Evolutionary conservation across 371 early-diverging fungal species (phyloP).

Genomic region (Rhizomucor miehei): DNA sequence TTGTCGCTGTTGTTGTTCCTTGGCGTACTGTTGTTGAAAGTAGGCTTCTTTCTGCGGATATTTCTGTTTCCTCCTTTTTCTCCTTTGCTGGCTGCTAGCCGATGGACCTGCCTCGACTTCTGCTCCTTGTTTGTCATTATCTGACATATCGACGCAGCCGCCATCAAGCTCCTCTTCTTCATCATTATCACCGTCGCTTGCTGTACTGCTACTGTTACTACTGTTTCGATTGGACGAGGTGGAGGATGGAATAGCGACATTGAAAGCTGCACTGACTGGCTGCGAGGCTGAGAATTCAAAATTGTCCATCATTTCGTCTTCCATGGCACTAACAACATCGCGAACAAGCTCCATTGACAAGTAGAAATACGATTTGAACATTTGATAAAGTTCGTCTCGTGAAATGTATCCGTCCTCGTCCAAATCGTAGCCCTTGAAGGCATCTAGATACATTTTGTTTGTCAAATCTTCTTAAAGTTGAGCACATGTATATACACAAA

Average conservation of each 20-base stretch:
- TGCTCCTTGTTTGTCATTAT: not conserved
- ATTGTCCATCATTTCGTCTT: conserved; percentile 84
- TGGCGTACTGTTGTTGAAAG: conserved; percentile 27
- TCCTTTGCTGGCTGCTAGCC: conserved; percentile 5
- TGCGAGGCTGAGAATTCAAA: conserved; percentile 88
- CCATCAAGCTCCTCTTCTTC: conserved; percentile 11
- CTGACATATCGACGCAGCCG: no score
- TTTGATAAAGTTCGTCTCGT: conserved; percentile 79
- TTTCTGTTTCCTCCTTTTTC: not conserved
- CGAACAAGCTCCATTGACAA: conserved; percentile 85
- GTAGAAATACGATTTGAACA: conserved; percentile 91
- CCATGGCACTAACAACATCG: conserved; percentile 88
- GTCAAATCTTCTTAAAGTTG: no score
- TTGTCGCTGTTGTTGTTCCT: conserved; percentile 22
- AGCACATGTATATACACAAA: no score
- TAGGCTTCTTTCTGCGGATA: conserved; percentile 42
- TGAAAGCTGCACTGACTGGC: conserved; percentile 92
- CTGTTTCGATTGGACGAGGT: conserved; percentile 20
- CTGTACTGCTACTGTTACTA: conserved; percentile 7
- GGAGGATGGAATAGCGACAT: conserved; percentile 72
- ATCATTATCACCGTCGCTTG: conserved; percentile 11
- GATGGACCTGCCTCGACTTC: not conserved
- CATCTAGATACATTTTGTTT: conserved; percentile 46
- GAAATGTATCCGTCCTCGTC: conserved; percentile 85
- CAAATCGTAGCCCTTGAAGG: conserved; percentile 92